Evolutionary conservation across 805 yeast species (phyloP), one percentile per base, ranked within the genome.

Genomic region (Cyberlindnera americana): DNA sequence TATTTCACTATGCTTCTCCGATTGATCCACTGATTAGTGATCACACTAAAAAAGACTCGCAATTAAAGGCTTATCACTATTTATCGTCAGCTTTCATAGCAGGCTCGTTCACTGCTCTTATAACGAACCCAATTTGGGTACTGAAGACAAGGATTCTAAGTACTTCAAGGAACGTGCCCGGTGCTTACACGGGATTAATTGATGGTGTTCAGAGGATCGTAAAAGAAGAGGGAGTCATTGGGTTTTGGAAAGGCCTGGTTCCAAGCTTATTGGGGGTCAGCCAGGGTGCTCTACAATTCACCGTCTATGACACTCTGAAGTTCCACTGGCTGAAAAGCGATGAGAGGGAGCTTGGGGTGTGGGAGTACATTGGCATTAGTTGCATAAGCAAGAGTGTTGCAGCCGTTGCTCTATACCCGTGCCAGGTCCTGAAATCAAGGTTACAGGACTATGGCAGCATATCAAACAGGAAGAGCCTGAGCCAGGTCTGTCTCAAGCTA

Each of bases 111-210:
- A 87, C 96, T 0, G 75, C 95, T 1, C 40, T 87, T 0, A 29
- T 85, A 13, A 90, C 99, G 1, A 93, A 89, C 56, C 99, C 99
- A 1, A 74, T 91, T 10, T 91, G 99, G 99, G 96, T 93, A 2
- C 60, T 93, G 15, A 93, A 93, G 61, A 93, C 99, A 0, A 70
- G 98, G 46, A 82, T 91, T 13, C 27, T 54, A 24, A 42, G 55
- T 21, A 58, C 60, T 3, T 62, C 74, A 2, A 61, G 64, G 27
- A 44, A 44, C 2, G 50, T 64, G 0, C 66, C 68, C 0, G 72
- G 71, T 13, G 81, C 86, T 0, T 87, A 88, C 54, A 60, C 60
- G 9, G 77, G 87, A 0, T 61, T 81, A 6, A 10, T 53, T 15
- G 77, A 78, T 43, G 95, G 95, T 1, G 52, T 78, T 0, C 40